Evolutionary conservation across 345 rosid genomes (phyloP).

Genomic region (Noccaea caerulescens): DNA sequence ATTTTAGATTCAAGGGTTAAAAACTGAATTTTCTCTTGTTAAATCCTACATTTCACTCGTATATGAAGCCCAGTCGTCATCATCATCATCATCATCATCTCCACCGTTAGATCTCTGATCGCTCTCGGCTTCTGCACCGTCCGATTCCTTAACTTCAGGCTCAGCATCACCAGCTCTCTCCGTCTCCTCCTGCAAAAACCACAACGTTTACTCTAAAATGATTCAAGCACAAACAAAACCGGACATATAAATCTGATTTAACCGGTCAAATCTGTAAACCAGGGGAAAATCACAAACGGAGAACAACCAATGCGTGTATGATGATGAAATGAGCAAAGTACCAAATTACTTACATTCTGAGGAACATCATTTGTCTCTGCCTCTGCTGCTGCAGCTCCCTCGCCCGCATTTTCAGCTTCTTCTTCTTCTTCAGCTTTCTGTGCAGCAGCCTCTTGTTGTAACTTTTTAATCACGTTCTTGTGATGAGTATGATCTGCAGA

Average conservation of each 20-base stretch:
- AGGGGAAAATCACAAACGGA: too few relatives aligned
- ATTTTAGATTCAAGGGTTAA: background rate
- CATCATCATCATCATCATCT: background rate
- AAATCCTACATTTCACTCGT: background rate
- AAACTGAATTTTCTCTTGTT: background rate
- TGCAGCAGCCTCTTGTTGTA: constrained; percentile 55
- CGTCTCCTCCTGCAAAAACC: too few relatives aligned
- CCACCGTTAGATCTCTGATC: constrained; percentile 32
- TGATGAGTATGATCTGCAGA: constrained; percentile 66
- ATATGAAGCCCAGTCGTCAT: constrained; percentile 15
- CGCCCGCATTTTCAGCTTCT: constrained; percentile 37
- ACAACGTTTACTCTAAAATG: too few relatives aligned
- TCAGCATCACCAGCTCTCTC: constrained; percentile 5
- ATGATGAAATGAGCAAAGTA: background rate
- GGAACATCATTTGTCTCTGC: constrained; percentile 42
- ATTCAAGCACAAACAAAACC: too few relatives aligned
- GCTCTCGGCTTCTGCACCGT: constrained; percentile 22
- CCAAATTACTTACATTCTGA: constrained; percentile 21
- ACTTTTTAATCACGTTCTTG: constrained; percentile 61
- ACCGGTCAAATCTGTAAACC: too few relatives aligned
- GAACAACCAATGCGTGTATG: too few relatives aligned
- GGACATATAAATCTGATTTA: too few relatives aligned
- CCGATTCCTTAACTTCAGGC: background rate
- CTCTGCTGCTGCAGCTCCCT: constrained; percentile 32
- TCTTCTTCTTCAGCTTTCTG: constrained; percentile 46